These are phyloP conservation scores for Ustanciosporium gigantosporum DNA, from an alignment of 1,284 basidiomycete species.

Conservation along the genomic window DNA sequence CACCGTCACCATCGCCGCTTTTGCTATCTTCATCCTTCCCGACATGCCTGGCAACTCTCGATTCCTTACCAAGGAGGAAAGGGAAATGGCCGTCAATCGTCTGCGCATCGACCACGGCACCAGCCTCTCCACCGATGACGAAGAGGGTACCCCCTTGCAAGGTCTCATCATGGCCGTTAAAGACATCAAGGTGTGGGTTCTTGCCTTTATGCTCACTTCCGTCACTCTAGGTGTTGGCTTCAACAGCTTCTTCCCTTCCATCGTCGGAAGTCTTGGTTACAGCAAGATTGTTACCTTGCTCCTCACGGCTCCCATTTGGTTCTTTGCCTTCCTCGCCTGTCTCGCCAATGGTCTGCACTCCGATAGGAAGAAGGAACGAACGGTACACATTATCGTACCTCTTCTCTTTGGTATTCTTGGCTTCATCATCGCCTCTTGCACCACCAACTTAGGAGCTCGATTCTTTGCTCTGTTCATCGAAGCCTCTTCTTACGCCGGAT, in stretches of 20 bases:
- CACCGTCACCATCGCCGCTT: constrained; percentile 23
- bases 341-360: constrained; percentile 47
- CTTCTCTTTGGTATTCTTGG: constrained; percentile 36
- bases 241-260: constrained; percentile 59
- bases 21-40: constrained; percentile 34
- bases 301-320: constrained; percentile 44
- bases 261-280: constrained; percentile 43
- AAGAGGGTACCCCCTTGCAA: constrained; percentile 64
- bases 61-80: constrained; percentile 33
- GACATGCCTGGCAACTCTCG: constrained; percentile 46
- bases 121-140: constrained; percentile 64
- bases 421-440: constrained; percentile 46
- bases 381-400: constrained; percentile 35
- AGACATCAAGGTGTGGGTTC: constrained; percentile 42
- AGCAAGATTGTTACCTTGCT: constrained; percentile 37
- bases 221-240: constrained; percentile 23
- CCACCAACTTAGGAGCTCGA: constrained; percentile 20
- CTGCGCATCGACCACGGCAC: constrained; percentile 67
- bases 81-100: constrained; percentile 34
- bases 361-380: constrained; percentile 34
- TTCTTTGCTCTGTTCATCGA: constrained; percentile 48
- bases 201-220: constrained; percentile 40
- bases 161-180: constrained; percentile 36
- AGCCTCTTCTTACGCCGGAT: constrained; percentile 40
- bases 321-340: constrained; percentile 43